A percentile compares a stretch with the other conserved stretches of the same genome.
phyloP scores from a whole-genome alignment of 2,329 filamentous ascomycete genomes.

The Fusarium sp. region DNA sequence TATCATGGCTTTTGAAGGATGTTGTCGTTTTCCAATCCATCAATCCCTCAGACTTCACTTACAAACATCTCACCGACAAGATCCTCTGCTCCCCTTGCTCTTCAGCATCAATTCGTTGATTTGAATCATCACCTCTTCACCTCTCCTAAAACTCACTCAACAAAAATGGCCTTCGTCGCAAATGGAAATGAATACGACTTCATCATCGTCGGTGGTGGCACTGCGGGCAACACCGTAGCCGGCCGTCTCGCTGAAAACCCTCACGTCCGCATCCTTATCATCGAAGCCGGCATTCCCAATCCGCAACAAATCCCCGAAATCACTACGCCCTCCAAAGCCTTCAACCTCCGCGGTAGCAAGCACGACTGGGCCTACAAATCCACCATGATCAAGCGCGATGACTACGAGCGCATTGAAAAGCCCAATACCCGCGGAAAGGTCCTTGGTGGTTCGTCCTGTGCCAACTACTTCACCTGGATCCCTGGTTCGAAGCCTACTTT shows the following conservation, averaged over 20 bases:
- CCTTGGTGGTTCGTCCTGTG: conserved; percentile 66
- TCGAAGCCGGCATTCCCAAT: too few relatives aligned
- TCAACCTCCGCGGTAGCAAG: too few relatives aligned
- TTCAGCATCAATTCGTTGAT: not conserved
- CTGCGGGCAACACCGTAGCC: too few relatives aligned
- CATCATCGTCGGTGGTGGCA: too few relatives aligned
- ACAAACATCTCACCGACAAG: not conserved
- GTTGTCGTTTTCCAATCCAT: not conserved
- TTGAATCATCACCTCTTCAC: not conserved
- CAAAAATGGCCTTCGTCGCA: conserved; percentile 1
- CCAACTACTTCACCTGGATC: conserved; percentile 75
- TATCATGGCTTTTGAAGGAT: not conserved
- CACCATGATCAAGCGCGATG: conserved; percentile 67
- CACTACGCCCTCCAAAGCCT: too few relatives aligned
- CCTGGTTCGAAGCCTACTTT: conserved; percentile 68
- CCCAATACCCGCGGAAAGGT: conserved; percentile 70
- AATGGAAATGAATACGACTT: conserved; percentile 5
- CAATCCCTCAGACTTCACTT: not conserved
- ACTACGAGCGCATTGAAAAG: conserved; percentile 71
- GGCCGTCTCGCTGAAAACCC: too few relatives aligned
- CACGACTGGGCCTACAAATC: conserved; percentile 31
- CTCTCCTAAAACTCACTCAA: not conserved
- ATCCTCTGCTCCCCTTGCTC: not conserved
- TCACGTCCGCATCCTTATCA: too few relatives aligned
- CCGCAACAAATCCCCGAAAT: too few relatives aligned